Evolutionary conservation across 441 rosid species (phyloP), one percentile per base, ranked within the genome.

Genomic region (Pelargonium myrrhifolium): DNA sequence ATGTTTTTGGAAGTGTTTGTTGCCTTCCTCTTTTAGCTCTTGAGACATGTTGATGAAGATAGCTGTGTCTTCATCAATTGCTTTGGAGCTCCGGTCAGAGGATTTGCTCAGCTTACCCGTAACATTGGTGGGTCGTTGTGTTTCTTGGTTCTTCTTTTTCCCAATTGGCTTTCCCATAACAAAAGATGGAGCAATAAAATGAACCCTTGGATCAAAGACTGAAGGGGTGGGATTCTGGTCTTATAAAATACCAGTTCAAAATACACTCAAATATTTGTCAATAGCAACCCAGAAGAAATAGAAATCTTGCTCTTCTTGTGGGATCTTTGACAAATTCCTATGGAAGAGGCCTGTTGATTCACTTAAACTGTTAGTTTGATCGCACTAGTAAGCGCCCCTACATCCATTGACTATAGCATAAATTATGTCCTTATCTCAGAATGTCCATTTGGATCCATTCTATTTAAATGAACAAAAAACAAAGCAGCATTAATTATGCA

Each of bases 11-110:
- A 87, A 85, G 75, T 82, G 26, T 74, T 80, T 81, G 75, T 84
- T 87, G 21, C 93, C 93, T 69, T 84, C 88, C 9, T 82, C 87
- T 40, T 84, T 87, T 76, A 84, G 68, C 26, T 78, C 85, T 72
- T 82, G 88, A 60, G 90, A 81, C 84, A 73, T 78, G 39, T 75
- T 62, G 58, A 84, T 75, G 76, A 59, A 82, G 67, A 82, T 78
- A 28, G 67, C 75, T 6, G 73, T 77, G 85, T 74, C 84, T 64
- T 78, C 69, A 71, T 80, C 84, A 72, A 75, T 68, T 26, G 72
- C 68, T 64, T 43, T 72, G 0, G 75, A 73, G 66, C 78, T 71
- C 9, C 60, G 24, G 26, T 55, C 60, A 55, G 60, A 55, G 4
- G 60, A 55, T 55, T 55, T 55, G 21, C 7, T 55, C 10, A 9